These are phyloP conservation scores for Aphanomyces astaci DNA, from an alignment of 352 stramenopile species.

Conservation along the genomic window DNA sequence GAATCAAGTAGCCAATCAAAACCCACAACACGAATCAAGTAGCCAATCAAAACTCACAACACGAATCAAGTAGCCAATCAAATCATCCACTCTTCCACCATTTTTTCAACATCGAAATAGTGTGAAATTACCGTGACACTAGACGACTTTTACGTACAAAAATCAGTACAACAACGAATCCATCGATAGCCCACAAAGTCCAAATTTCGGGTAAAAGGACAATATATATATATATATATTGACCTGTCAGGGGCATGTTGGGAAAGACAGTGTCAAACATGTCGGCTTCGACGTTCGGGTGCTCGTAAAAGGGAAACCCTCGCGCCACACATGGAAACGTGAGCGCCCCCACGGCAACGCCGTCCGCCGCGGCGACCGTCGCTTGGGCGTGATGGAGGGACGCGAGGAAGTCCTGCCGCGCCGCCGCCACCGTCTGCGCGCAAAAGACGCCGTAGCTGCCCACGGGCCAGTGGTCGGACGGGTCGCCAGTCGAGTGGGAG, in stretches of 20 bases:
- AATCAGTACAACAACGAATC: too few species aligned
- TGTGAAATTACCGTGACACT: too few species aligned
- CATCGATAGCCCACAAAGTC: too few species aligned
- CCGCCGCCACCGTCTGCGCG: conserved; percentile 25
- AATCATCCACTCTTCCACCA: too few species aligned
- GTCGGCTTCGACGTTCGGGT: conserved; percentile 26
- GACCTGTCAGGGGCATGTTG: conserved; percentile 27
- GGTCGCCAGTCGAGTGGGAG: neutral
- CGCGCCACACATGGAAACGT: conserved; percentile 30
- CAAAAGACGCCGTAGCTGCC: conserved; percentile 36
- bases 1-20: too few species aligned
- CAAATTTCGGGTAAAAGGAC: too few species aligned
- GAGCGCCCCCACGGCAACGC: conserved; percentile 31
- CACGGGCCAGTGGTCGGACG: conserved; percentile 29
- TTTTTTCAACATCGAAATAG: too few species aligned
- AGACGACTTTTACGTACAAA: too few species aligned
- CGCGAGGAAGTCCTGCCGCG: conserved; percentile 24
- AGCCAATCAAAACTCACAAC: too few species aligned
- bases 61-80: too few species aligned
- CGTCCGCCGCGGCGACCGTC: conserved; percentile 3
- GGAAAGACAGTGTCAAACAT: conserved; percentile 27
- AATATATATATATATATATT: too few species aligned
- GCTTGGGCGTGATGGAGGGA: conserved; percentile 21
- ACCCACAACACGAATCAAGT: too few species aligned
- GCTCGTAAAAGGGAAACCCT: conserved; percentile 27